These are phyloP conservation scores for Somion occarium DNA, from an alignment of 1,284 basidiomycete species.

Conservation along the genomic window DNA sequence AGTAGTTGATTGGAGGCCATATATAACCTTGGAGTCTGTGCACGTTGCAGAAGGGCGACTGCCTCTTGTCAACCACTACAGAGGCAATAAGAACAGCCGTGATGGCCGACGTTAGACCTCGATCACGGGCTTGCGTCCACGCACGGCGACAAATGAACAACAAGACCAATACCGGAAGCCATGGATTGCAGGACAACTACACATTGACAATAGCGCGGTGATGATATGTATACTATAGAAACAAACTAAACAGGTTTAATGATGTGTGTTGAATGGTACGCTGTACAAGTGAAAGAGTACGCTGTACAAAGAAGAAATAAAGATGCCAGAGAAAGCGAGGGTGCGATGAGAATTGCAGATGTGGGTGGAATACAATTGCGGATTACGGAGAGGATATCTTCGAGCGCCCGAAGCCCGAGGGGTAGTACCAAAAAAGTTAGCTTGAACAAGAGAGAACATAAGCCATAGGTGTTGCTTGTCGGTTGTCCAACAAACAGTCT, in stretches of 20 bases:
- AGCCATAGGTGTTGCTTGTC: conserved; percentile 19
- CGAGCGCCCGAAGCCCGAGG: conserved; percentile 24
- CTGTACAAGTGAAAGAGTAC: conserved; percentile 35
- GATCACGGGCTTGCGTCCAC: no score
- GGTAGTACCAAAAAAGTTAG: conserved; percentile 22
- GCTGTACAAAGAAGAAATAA: conserved; percentile 29
- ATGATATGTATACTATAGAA: conserved; percentile 37
- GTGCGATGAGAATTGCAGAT: conserved; percentile 46
- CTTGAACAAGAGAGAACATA: conserved; percentile 31
- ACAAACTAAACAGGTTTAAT: conserved; percentile 31
- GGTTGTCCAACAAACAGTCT: not conserved
- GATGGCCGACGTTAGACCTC: no score
- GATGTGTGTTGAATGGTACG: conserved; percentile 27
- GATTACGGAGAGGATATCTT: conserved; percentile 35
- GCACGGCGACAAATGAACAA: no score
- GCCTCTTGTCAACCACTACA: no score
- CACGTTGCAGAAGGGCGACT: no score
- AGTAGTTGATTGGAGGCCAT: no score
- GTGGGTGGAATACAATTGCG: conserved; percentile 37
- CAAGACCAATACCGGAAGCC: no score
- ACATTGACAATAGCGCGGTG: conserved; percentile 59
- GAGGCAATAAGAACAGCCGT: no score
- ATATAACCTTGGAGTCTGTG: no score
- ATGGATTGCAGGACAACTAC: conserved; percentile 55
- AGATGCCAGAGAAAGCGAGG: conserved; percentile 16